Evolutionary conservation across 345 rosid species (phyloP).

Genomic region (Anastatica hierochuntica): DNA sequence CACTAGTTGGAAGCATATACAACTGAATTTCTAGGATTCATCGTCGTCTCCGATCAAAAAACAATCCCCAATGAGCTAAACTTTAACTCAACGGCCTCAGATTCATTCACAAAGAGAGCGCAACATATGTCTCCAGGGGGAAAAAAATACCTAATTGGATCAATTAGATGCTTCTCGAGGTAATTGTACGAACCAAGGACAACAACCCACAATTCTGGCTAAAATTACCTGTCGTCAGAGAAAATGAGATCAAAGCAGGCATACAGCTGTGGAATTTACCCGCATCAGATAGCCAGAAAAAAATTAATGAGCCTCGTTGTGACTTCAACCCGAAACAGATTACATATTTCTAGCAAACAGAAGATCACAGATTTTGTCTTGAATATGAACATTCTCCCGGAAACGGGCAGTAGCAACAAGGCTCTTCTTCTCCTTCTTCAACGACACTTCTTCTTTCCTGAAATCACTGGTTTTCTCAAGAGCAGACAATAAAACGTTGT

Average conservation of each 20-base stretch:
- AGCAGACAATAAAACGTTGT: constrained; percentile 52
- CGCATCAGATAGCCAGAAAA: too few relatives aligned
- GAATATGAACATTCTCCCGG: constrained; percentile 23
- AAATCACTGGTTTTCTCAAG: constrained; percentile 47
- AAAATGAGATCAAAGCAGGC: constrained; percentile 6
- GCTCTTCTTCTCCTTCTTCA: constrained; percentile 53
- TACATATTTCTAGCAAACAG: constrained; percentile 36
- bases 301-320: not conserved
- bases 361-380: constrained; percentile 65
- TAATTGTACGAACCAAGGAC: constrained; percentile 22
- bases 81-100: not conserved
- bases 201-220: constrained; percentile 12
- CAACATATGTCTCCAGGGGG: not conserved
- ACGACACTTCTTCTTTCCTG: constrained; percentile 33
- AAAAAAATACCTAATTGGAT: not conserved
- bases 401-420: constrained; percentile 27
- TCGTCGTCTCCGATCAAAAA: not conserved
- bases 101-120: not conserved
- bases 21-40: not conserved
- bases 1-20: not conserved
- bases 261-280: too few relatives aligned
- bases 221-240: constrained; percentile 12
- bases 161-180: not conserved
- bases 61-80: not conserved
- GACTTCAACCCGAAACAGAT: not conserved